phyloP scores from a whole-genome alignment of 805 yeast species.

The Saccharomycopsis babjevae region DNA sequence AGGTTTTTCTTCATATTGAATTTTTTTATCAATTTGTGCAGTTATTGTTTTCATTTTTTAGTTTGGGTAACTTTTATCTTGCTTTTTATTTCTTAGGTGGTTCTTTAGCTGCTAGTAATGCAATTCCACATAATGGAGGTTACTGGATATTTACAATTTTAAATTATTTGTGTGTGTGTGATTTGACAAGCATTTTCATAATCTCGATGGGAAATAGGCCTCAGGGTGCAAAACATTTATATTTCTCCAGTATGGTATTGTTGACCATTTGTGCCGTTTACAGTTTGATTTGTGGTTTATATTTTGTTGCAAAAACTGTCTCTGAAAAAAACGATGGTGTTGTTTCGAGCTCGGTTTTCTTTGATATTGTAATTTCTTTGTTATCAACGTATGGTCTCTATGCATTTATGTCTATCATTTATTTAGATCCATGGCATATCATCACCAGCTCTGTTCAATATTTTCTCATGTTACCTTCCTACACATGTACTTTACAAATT shows the following conservation, averaged over 20 bases:
- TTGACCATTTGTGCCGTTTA: conserved; percentile 73
- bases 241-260: conserved; percentile 59
- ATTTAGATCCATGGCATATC: conserved; percentile 95
- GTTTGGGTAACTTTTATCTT: conserved; percentile 83
- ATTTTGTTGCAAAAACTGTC: conserved; percentile 57
- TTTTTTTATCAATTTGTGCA: conserved; percentile 79
- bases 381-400: conserved; percentile 90
- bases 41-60: conserved; percentile 80
- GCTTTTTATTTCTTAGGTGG: conserved; percentile 92
- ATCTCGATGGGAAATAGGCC: conserved; percentile 97
- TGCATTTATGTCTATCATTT: conserved; percentile 67
- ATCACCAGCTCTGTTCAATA: conserved; percentile 80
- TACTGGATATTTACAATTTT: conserved; percentile 73
- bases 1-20: conserved; percentile 74
- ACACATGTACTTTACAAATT: conserved; percentile 85
- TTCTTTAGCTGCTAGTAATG: conserved; percentile 44
- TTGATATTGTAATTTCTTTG: conserved; percentile 74
- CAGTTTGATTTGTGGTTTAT: conserved; percentile 73
- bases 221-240: conserved; percentile 81
- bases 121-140: conserved; percentile 63
- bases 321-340: conserved; percentile 26
- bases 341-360: conserved; percentile 40
- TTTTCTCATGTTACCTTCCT: conserved; percentile 81
- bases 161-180: conserved; percentile 76
- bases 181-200: conserved; percentile 78